Base-by-base conservation (phyloP, 306 rosid genomes). In the Canavalia gladiata region DNA sequence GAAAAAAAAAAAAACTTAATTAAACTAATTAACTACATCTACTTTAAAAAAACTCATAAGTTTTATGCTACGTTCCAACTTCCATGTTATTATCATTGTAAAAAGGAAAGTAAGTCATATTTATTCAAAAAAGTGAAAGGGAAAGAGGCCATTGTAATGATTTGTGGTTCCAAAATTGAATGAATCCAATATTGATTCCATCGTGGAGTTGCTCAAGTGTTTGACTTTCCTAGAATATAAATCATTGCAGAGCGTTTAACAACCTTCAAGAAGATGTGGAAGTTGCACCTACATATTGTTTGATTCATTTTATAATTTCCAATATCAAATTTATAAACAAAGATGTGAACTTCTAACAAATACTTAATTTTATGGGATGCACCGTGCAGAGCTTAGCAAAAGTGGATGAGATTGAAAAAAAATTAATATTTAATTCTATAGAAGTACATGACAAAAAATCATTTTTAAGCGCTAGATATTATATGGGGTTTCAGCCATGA, bases 161-260 rank as follows among this genome's bases (percentile, higher is more conserved):
- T 73, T 64, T 5, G 39, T 25, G 13, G 30, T 50, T 51, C 79
- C 84, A 63, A 75, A 45, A 25, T 45, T 37, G 65, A 66, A 57
- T 28, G 34, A 62, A 60, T 62, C 9, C 28, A 52, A 5, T 45
- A 4, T 2, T 3, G 33, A 7, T 28, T 63, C 37, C 52, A 69
- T 79, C n/a, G 25, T 57, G 69, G 8, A 75, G 9, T 75, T 73
- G 33, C 25, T 65, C 46, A 28, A 29, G 68, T 8, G 41, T 18
- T 81, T 18, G 51, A 45, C 75, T 55, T 67, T 66, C 60, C 54
- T 43, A 2, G 9, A 68, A 29, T 59, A 7, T 28, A 49, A 68
- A 82, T 82, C 82, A 83, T 83, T 49, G 52, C 9, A 8, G 7
- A 8, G 7, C 11, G 7, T 47, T 75, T 67, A 33, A 66, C 76